phyloP scores from a whole-genome alignment of 1,139 yeast genomes.

The Hyphopichia fennica region DNA sequence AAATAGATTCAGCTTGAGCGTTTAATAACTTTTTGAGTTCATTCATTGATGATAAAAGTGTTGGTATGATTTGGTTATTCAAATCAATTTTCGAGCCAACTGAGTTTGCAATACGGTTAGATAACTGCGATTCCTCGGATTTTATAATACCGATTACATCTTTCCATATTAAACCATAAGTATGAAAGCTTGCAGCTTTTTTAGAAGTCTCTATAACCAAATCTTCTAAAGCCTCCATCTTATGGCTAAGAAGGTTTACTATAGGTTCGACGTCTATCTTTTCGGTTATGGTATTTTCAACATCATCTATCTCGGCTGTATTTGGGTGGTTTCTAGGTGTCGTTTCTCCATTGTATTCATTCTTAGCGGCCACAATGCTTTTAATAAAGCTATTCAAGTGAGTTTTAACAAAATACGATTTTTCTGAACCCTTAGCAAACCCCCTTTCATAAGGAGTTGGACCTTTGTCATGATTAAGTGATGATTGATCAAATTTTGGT shows the following conservation, averaged over 20 bases:
- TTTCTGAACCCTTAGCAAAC: conserved; percentile 32
- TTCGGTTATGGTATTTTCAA: conserved; percentile 30
- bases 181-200: conserved; percentile 30
- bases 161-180: conserved; percentile 34
- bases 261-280: conserved; percentile 40
- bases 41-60: not conserved
- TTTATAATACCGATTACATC: conserved; percentile 33
- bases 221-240: conserved; percentile 29
- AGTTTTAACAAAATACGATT: conserved; percentile 25
- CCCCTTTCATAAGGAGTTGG: conserved; percentile 38
- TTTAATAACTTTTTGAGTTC: not conserved
- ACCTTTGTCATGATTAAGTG: conserved; percentile 24
- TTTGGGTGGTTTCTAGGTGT: conserved; percentile 8
- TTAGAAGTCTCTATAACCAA: conserved; percentile 24
- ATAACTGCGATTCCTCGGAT: conserved; percentile 27
- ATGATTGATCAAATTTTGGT: conserved; percentile 4
- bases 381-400: conserved; percentile 11
- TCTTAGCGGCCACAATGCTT: conserved; percentile 4
- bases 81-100: conserved; percentile 1
- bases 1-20: not conserved
- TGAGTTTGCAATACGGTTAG: conserved; percentile 17
- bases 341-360: not conserved
- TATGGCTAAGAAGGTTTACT: conserved; percentile 25
- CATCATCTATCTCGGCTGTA: conserved; percentile 31
- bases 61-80: not conserved